Base-by-base conservation (phyloP, 371 early-diverging fungal genomes). In the Chytridium lagenaria region DNA sequence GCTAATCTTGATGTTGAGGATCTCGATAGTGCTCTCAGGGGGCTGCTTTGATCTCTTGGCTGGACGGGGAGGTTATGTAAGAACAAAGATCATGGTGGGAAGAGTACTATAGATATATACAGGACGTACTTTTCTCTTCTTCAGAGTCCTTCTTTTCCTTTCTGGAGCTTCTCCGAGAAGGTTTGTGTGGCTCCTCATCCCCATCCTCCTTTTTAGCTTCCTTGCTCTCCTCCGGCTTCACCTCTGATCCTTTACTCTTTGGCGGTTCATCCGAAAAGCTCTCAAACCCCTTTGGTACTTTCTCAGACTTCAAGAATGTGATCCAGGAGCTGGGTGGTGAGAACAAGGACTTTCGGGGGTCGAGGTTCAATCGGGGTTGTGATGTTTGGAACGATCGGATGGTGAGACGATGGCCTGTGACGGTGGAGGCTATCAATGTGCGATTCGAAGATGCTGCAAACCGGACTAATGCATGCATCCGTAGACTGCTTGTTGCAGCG, bases 1-100 rank as follows among this genome's bases (percentile, higher is more conserved):
- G 72, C 73, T 79, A 67, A 84, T 68, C 37, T 49, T 34, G 15
- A 68, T 52, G 38, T 63, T 68, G 49, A 61, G 49, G 39, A 67
- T 49, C 0, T 71, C 63, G 50, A 36, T 26, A 0, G 44, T 38
- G 68, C 52, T 28, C 50, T 67, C 37, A 23, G 57, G 59, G n/a
- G 7, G 39, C 3, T 28, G 30, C 26, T 52, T 22, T 1, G 67
- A 61, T 33, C 36, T 50, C 39, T 61, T 31, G 67, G 2, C 51
- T 36, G 37, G 59, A 36, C 23, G 2, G 2, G 19, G 30, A 26
- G 23, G 34, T 10, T 16, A 64, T 2, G 23, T 64, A 1, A 59
- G 59, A 37, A 12, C 19, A 34, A 30, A 7, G 26, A 23, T 10
- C 31, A 12, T 1, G 34, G 19, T 40, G 26, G 3, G 19, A n/a